A percentile compares a stretch with the other conserved stretches of the same genome.
Conservation (phyloP, 306 rosid genomes). For the Coriaria nepalensis region DNA sequence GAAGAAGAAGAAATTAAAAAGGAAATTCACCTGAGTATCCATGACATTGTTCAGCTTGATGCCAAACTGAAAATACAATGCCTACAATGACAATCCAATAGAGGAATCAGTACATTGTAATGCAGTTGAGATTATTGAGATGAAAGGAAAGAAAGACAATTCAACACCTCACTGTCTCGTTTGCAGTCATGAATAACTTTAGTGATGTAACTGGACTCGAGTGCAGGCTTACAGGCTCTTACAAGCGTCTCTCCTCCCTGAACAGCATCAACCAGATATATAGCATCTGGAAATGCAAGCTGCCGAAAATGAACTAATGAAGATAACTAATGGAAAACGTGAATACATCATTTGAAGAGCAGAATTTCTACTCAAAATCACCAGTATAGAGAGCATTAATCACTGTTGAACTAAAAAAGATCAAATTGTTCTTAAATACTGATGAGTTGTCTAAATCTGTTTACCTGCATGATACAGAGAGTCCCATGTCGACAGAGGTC, state of each 20-base stretch:
- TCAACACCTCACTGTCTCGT: conserved; percentile 92
- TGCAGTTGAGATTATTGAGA: not conserved
- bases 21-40: conserved; percentile 83
- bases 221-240: conserved; percentile 93
- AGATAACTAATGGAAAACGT: not conserved
- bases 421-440: too few relatives aligned
- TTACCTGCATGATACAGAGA: conserved; percentile 85
- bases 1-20: not conserved
- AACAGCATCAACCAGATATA: conserved; percentile 87
- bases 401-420: not conserved
- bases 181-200: conserved; percentile 99
- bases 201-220: conserved; percentile 74
- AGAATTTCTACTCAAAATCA: conserved; percentile 1
- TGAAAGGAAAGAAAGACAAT: conserved; percentile 15
- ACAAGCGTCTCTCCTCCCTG: conserved; percentile 75
- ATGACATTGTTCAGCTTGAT: conserved; percentile 93
- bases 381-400: too few relatives aligned
- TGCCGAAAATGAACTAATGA: conserved; percentile 20
- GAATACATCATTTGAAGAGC: not conserved
- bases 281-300: conserved; percentile 93
- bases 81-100: conserved; percentile 38
- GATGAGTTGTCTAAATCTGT: not conserved
- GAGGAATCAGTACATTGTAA: too few relatives aligned
- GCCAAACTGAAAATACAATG: conserved; percentile 89
- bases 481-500: conserved; percentile 73